These are phyloP conservation scores for Podospora australis DNA, from an alignment of 495 filamentous ascomycete species.

Conservation along the genomic window DNA sequence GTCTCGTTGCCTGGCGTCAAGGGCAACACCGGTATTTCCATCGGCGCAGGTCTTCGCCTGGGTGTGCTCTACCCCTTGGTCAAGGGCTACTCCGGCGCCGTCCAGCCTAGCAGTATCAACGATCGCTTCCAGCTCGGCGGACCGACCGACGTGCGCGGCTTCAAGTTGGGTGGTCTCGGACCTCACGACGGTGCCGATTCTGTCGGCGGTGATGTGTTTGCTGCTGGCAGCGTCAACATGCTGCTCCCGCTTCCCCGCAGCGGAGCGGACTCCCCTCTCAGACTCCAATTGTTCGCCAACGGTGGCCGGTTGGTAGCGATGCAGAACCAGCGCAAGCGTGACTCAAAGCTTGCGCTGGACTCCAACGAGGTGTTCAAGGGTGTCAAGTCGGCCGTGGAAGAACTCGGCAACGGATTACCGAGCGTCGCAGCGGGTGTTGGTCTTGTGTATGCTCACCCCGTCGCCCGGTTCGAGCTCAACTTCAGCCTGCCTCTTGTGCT, in stretches of 20 bases:
- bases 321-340: slow-evolving; percentile 34
- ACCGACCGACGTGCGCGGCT: slow-evolving; percentile 89
- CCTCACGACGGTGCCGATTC: slow-evolving; percentile 79
- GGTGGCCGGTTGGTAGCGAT: slow-evolving; percentile 79
- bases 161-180: slow-evolving; percentile 80
- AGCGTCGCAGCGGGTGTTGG: slow-evolving; percentile 84
- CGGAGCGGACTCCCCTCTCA: slow-evolving; percentile 72
- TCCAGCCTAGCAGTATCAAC: slow-evolving; percentile 69
- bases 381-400: slow-evolving; percentile 49
- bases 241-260: slow-evolving; percentile 76
- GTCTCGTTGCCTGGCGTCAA: slow-evolving; percentile 60
- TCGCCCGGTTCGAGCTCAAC: slow-evolving; percentile 90
- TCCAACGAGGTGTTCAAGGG: slow-evolving; percentile 43
- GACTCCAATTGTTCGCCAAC: slow-evolving; percentile 85
- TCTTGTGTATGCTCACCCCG: slow-evolving; percentile 86
- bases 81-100: slow-evolving; percentile 50
- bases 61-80: slow-evolving; percentile 54
- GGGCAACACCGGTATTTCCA: slow-evolving; percentile 62
- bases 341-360: slow-evolving; percentile 26
- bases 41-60: slow-evolving; percentile 44
- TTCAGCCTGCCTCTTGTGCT: slow-evolving; percentile 81
- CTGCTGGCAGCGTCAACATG: slow-evolving; percentile 77
- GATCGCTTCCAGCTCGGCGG: slow-evolving; percentile 95
- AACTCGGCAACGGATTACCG: slow-evolving; percentile 68
- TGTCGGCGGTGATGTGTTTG: slow-evolving; percentile 85